These are phyloP conservation scores for Leishmania gerbilli DNA, from an alignment of 208 protist species.

Conservation along the genomic window DNA sequence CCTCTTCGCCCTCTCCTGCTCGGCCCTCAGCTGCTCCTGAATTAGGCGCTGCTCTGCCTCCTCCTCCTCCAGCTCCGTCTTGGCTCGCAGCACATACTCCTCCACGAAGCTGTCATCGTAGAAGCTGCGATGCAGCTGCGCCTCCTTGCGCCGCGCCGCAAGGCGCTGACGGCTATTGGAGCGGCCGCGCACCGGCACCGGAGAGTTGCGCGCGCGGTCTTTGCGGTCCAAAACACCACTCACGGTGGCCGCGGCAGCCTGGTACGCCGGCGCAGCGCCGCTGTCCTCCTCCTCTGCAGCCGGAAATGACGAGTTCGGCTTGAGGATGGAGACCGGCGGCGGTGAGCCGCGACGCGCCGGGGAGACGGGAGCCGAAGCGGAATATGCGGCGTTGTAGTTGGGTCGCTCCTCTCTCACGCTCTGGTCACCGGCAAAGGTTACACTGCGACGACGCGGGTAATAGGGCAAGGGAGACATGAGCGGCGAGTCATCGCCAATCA, in stretches of 20 bases:
- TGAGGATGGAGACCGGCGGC: constrained; percentile 59
- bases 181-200: constrained; percentile 48
- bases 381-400: constrained; percentile 55
- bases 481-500: constrained; percentile 64
- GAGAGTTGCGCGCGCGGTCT: constrained; percentile 16
- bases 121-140: constrained; percentile 83
- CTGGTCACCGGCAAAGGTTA: constrained; percentile 71
- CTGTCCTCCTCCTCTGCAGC: constrained; percentile 24
- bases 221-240: constrained; percentile 1
- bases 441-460: constrained; percentile 78
- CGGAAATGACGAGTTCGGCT: constrained; percentile 37
- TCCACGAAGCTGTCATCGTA: constrained; percentile 92
- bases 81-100: constrained; percentile 72
- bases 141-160: constrained; percentile 64
- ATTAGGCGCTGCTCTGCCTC: constrained; percentile 31
- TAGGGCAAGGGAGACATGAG: constrained; percentile 81
- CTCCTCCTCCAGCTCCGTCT: constrained; percentile 45
- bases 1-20: constrained; percentile 38
- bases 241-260: constrained; percentile 15
- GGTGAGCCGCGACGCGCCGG: constrained; percentile 44
- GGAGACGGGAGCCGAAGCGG: constrained; percentile 44
- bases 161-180: constrained; percentile 85
- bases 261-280: constrained; percentile 13
- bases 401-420: constrained; percentile 76
- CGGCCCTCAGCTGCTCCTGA: constrained; percentile 21